A percentile compares a stretch with the other conserved stretches of the same genome.
Evolutionary conservation across 352 stramenopile genomes (phyloP).

Genomic region (Phytophthora cactorum): DNA sequence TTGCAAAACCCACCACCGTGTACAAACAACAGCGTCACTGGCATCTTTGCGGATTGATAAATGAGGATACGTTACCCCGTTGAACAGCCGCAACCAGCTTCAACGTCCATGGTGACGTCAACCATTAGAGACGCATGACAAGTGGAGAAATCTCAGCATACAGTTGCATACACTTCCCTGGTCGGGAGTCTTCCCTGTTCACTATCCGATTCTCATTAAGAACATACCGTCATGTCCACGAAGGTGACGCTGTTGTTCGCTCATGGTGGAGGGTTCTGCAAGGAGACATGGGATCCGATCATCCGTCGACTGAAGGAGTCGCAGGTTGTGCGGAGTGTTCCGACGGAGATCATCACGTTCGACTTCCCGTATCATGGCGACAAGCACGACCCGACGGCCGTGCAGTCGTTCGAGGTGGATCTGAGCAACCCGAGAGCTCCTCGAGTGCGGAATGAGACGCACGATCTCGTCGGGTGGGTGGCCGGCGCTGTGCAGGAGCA

Average conservation of each 20-base stretch:
- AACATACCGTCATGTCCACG: background rate
- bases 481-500: slow-evolving; percentile 30
- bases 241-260: slow-evolving; percentile 54
- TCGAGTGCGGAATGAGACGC: slow-evolving; percentile 32
- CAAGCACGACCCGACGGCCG: slow-evolving; percentile 27
- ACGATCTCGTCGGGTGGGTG: slow-evolving; percentile 34
- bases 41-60: slow-evolving; percentile 6
- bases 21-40: slow-evolving; percentile 44
- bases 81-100: slow-evolving; percentile 8
- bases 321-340: slow-evolving; percentile 27
- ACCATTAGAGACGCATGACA: slow-evolving; percentile 18
- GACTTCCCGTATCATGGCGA: slow-evolving; percentile 55
- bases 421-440: slow-evolving; percentile 32
- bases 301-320: slow-evolving; percentile 34
- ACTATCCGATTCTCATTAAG: slow-evolving; percentile 6
- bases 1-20: slow-evolving; percentile 52
- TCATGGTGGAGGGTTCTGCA: slow-evolving; percentile 52
- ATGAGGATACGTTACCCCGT: slow-evolving; percentile 4
- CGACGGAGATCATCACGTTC: slow-evolving; percentile 43
- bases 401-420: slow-evolving; percentile 34
- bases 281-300: slow-evolving; percentile 59
- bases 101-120: slow-evolving; percentile 37
- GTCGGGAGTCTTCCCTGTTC: background rate
- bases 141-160: slow-evolving; percentile 7
- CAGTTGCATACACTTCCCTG: slow-evolving; percentile 13